Percentiles rank a stretch among this genome's conserved stretches.
Conservation (phyloP, 345 rosid genomes). For the Corchorus capsularis region DNA sequence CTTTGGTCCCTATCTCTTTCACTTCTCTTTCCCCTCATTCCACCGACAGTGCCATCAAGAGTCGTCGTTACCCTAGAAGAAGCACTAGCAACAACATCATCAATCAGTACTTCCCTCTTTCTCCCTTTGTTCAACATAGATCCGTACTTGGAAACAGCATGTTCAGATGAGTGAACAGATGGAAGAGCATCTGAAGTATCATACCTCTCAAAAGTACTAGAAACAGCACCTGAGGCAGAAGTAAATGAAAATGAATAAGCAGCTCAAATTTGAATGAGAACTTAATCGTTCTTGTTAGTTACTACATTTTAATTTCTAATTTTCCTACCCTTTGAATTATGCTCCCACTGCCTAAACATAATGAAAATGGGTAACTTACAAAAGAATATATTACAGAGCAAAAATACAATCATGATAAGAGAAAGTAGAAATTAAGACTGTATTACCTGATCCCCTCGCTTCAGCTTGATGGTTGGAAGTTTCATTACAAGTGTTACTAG, state of each 20-base stretch:
- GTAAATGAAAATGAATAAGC: conserved; percentile 17
- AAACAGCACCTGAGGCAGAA: conserved; percentile 62
- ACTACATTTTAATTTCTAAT: background rate
- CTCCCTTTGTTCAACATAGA: conserved; percentile 29
- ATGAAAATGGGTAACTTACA: background rate
- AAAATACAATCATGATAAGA: conserved; percentile 3
- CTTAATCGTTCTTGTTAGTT: no score
- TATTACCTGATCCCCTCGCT: conserved; percentile 81
- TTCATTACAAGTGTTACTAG: conserved; percentile 83
- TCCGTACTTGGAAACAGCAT: conserved; percentile 22
- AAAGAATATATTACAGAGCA: background rate
- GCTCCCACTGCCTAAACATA: background rate
- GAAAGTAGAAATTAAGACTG: conserved; percentile 15
- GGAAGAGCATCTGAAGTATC: conserved; percentile 35
- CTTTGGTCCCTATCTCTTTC: conserved; percentile 54
- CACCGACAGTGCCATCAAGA: conserved; percentile 47
- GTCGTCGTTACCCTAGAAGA: conserved; percentile 67
- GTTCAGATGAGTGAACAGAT: conserved; percentile 26
- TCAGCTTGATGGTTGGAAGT: conserved; percentile 68
- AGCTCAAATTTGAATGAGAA: background rate
- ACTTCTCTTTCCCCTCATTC: conserved; percentile 52
- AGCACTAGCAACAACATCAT: conserved; percentile 73
- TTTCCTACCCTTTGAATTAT: background rate
- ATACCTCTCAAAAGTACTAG: conserved; percentile 49
- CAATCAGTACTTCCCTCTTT: conserved; percentile 65